phyloP scores from a whole-genome alignment of 2,329 filamentous ascomycete genomes.

The Diaporthe nobilis region DNA sequence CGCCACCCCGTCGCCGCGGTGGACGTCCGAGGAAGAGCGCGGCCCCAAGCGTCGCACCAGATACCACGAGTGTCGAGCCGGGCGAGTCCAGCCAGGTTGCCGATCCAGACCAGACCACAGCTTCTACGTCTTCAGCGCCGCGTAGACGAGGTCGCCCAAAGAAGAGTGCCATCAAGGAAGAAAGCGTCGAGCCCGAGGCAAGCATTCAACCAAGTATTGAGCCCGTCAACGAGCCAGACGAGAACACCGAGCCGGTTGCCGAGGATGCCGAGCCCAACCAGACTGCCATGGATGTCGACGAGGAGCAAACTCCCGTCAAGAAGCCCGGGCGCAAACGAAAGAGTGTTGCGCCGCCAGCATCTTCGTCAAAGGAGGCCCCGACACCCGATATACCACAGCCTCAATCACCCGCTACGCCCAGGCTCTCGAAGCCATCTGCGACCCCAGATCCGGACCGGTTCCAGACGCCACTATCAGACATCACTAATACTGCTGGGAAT shows the following conservation, averaged over 20 bases:
- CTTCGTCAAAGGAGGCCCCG: slow-evolving; percentile 50
- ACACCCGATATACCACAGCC: slow-evolving; percentile 46
- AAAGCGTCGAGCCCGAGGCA: slow-evolving; percentile 39
- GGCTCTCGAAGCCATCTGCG: slow-evolving; percentile 58
- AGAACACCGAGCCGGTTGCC: slow-evolving; percentile 37
- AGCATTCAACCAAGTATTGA: slow-evolving; percentile 46
- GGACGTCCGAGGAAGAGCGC: slow-evolving; percentile 60
- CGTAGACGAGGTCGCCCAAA: slow-evolving; percentile 38
- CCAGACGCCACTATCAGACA: slow-evolving; percentile 78
- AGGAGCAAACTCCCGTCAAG: slow-evolving; percentile 50
- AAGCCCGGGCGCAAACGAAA: slow-evolving; percentile 77
- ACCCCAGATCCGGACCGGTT: slow-evolving; percentile 69
- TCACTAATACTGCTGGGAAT: slow-evolving; percentile 78
- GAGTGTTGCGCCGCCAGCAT: slow-evolving; percentile 62
- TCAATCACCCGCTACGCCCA: slow-evolving; percentile 60
- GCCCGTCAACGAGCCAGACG: slow-evolving; percentile 50
- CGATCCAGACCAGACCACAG: slow-evolving; percentile 27
- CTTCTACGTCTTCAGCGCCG: slow-evolving; percentile 22
- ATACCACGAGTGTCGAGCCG: slow-evolving; percentile 66
- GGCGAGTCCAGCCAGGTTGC: slow-evolving; percentile 32
- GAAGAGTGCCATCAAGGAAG: slow-evolving; percentile 40
- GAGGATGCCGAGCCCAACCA: slow-evolving; percentile 49
- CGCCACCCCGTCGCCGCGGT: slow-evolving; percentile 56
- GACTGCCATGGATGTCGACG: slow-evolving; percentile 50
- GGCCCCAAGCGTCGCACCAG: slow-evolving; percentile 48